Evolutionary conservation across 1,284 basidiomycete genomes (phyloP).

Genomic region (Xerocomus nothofagi): DNA sequence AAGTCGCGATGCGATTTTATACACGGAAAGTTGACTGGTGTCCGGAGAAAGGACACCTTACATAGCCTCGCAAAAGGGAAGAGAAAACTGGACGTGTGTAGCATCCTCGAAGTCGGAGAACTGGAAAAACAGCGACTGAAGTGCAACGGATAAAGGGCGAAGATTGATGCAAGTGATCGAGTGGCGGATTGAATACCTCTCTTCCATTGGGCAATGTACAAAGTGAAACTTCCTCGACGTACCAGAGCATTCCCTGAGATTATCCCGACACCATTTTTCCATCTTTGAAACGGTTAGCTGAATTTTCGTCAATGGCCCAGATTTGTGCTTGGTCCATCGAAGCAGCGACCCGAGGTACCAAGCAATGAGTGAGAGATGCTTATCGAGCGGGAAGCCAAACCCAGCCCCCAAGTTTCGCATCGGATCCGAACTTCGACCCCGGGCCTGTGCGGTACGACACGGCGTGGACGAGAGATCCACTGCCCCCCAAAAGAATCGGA

Average conservation of each 20-base stretch:
- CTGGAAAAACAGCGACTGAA: background rate
- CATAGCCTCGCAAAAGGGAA: background rate
- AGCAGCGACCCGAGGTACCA: background rate
- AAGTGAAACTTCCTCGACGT: no score
- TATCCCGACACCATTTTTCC: background rate
- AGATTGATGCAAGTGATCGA: background rate
- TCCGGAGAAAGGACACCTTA: background rate
- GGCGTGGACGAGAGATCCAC: no score
- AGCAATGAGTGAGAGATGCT: background rate
- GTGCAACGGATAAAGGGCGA: background rate
- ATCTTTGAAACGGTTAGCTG: no score
- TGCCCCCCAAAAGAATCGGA: no score
- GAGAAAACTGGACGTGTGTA: background rate
- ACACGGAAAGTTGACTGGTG: no score
- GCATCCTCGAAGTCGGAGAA: conserved; percentile 2
- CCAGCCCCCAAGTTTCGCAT: no score
- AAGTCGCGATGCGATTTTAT: background rate
- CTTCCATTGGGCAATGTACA: no score
- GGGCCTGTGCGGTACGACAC: no score
- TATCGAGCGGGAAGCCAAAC: background rate
- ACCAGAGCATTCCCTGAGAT: background rate
- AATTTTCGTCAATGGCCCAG: no score
- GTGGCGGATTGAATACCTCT: background rate
- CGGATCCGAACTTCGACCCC: no score
- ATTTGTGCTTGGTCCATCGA: no score